Evolutionary conservation across 108 stramenopile species (phyloP).

Genomic region (Conticribra weissflogii): DNA sequence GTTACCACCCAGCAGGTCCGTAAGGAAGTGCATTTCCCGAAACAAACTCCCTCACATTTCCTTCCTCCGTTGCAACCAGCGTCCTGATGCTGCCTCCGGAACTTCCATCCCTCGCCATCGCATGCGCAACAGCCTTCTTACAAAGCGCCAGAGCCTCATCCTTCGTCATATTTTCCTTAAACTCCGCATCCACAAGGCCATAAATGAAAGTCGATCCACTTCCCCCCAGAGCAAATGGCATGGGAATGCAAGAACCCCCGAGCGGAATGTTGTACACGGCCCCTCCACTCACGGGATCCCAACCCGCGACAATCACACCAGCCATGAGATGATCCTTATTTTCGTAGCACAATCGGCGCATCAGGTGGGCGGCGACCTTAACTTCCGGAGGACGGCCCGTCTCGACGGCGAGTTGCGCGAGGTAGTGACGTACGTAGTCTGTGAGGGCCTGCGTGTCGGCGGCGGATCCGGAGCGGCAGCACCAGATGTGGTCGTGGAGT

Average conservation of each 20-base stretch:
- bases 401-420: constrained; percentile 83
- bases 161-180: constrained; percentile 82
- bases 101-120: constrained; percentile 97
- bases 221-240: constrained; percentile 94
- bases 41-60: constrained; percentile 78
- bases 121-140: constrained; percentile 91
- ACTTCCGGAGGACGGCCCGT: constrained; percentile 90
- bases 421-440: constrained; percentile 89
- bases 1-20: constrained; percentile 64
- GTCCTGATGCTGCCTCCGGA: constrained; percentile 97
- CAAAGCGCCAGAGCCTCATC: constrained; percentile 86
- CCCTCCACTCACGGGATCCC: constrained; percentile 93
- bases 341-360: constrained; percentile 86
- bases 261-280: constrained; percentile 89
- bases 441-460: constrained; percentile 97
- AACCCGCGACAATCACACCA: constrained; percentile 97
- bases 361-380: constrained; percentile 91
- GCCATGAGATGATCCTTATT: constrained; percentile 96
- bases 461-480: constrained; percentile 94
- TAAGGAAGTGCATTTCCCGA: constrained; percentile 84
- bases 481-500: constrained; percentile 92
- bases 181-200: constrained; percentile 88
- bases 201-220: constrained; percentile 95
- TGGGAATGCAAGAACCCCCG: constrained; percentile 92
- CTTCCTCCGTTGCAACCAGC: constrained; percentile 71